A percentile compares a stretch with the other conserved stretches of the same genome.
These are phyloP conservation scores for Falciphora oryzae DNA, from an alignment of 2,329 filamentous ascomycete species.

Conservation along the genomic window DNA sequence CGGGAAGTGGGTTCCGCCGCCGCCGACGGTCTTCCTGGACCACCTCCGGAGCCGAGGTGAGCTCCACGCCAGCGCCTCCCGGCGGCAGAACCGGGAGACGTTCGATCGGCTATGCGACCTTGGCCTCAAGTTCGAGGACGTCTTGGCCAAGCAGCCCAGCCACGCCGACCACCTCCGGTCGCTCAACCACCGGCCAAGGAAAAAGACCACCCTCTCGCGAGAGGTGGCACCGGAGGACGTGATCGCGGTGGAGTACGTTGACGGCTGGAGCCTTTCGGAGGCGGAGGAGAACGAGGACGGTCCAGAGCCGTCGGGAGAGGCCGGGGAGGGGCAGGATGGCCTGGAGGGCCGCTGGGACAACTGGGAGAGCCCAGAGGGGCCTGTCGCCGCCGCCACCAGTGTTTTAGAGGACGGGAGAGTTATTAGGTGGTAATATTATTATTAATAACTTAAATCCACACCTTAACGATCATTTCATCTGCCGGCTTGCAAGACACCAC, in stretches of 20 bases:
- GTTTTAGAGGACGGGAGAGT: not conserved
- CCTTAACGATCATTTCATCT: not conserved
- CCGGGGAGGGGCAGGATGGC: not conserved
- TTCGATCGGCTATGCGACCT: constrained; percentile 1
- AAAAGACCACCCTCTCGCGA: not conserved
- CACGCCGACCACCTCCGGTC: not conserved
- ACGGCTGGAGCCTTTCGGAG: constrained; percentile 4
- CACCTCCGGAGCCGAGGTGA: not conserved
- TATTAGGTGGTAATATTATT: not conserved
- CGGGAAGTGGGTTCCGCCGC: not conserved
- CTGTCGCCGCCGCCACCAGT: not conserved
- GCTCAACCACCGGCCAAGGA: not conserved
- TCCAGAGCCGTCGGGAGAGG: not conserved
- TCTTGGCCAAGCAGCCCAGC: not conserved
- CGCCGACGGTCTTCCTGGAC: not conserved
- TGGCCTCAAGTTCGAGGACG: not conserved
- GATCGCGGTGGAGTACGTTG: constrained; percentile 4
- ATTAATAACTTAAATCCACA: not conserved
- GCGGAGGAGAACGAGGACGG: not conserved
- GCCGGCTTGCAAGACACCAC: no score
- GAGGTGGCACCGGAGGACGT: constrained; percentile 8
- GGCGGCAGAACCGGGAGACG: not conserved
- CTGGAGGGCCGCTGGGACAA: not conserved
- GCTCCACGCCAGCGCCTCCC: not conserved
- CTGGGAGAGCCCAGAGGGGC: not conserved